A percentile compares a stretch with the other conserved stretches of the same genome.
Conservation (phyloP, 345 rosid species). For the Alliaria petiolata region DNA sequence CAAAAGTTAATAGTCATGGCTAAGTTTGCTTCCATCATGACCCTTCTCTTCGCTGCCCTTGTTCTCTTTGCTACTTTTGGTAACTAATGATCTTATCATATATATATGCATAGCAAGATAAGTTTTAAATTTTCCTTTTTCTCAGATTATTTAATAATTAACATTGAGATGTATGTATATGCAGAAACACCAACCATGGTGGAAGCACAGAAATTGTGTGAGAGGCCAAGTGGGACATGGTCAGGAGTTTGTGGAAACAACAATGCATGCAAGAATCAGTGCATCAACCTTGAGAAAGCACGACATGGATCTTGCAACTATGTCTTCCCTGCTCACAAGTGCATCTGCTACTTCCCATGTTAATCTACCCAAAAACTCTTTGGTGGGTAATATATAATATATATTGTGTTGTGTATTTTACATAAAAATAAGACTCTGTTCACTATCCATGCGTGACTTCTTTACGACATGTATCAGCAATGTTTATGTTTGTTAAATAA, state of each 20-base stretch:
- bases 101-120: not conserved
- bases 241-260: slow-evolving; percentile 23
- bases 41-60: slow-evolving; percentile 10
- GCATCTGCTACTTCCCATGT: slow-evolving; percentile 16
- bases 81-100: slow-evolving; percentile 17
- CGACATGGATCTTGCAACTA: slow-evolving; percentile 25
- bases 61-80: slow-evolving; percentile 24
- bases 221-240: slow-evolving; percentile 22
- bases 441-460: not conserved
- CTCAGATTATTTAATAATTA: not conserved
- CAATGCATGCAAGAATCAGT: not conserved
- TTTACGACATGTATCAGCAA: not conserved
- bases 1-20: slow-evolving; percentile 11
- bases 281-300: slow-evolving; percentile 32
- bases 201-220: slow-evolving; percentile 14
- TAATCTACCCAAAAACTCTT: not conserved
- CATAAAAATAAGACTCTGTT: slow-evolving; percentile 13
- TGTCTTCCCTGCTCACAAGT: slow-evolving; percentile 17
- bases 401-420: not conserved
- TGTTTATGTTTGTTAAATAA: not conserved
- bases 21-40: slow-evolving; percentile 14
- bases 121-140: not conserved
- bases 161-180: not conserved
- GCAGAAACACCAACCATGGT: slow-evolving; percentile 15
- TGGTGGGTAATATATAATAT: not conserved